phyloP scores from a whole-genome alignment of 129 eudicot genomes.

The Apium graveolens region DNA sequence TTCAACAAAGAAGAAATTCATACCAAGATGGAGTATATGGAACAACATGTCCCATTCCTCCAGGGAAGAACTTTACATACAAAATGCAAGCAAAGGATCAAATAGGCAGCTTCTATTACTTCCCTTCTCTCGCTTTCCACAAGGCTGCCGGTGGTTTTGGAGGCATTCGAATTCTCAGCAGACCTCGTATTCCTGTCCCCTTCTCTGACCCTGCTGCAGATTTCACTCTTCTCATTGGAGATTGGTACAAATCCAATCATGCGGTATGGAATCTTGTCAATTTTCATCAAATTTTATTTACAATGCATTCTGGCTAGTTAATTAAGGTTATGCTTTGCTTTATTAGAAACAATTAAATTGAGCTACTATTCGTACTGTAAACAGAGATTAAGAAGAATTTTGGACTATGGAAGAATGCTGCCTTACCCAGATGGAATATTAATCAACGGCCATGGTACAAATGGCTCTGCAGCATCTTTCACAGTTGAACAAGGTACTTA shows the following conservation, averaged over 20 bases:
- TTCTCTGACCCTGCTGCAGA: constrained; percentile 67
- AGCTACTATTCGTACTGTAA: not conserved
- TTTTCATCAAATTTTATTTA: not conserved
- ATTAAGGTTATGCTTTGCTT: not conserved
- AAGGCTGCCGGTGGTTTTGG: constrained; percentile 97
- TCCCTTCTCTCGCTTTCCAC: constrained; percentile 74
- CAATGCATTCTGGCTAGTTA: not conserved
- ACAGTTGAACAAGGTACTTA: constrained; percentile 37
- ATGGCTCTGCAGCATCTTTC: constrained; percentile 22
- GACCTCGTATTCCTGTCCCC: constrained; percentile 79
- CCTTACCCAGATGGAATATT: constrained; percentile 43
- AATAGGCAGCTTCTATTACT: constrained; percentile 81
- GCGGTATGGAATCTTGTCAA: constrained; percentile 24
- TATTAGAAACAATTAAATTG: not conserved
- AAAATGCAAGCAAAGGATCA: constrained; percentile 81
- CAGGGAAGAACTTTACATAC: constrained; percentile 84
- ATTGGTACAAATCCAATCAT: constrained; percentile 73
- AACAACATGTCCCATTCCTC: constrained; percentile 84
- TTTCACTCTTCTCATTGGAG: constrained; percentile 69
- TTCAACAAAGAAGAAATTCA: constrained; percentile 81
- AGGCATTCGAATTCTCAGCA: constrained; percentile 59
- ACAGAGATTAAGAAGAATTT: constrained; percentile 18
- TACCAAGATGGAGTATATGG: constrained; percentile 82
- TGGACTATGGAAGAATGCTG: constrained; percentile 38
- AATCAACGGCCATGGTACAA: constrained; percentile 52